phyloP scores from a whole-genome alignment of 2,329 filamentous ascomycete species.

The Lachnellula hyalina region DNA sequence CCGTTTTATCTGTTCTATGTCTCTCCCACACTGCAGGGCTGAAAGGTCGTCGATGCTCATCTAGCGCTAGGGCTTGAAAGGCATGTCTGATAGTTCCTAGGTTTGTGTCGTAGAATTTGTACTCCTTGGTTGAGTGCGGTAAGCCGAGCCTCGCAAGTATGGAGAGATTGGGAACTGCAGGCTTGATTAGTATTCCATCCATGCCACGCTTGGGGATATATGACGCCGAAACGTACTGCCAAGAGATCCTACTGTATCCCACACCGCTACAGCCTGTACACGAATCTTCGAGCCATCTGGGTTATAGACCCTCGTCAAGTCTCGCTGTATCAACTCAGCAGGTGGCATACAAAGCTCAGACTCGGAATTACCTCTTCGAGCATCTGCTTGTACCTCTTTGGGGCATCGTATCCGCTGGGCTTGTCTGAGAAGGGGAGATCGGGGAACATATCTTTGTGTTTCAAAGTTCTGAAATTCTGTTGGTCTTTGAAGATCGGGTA shows the following conservation, averaged over 20 bases:
- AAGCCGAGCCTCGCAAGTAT: conserved; percentile 30
- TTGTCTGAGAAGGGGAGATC: conserved; percentile 27
- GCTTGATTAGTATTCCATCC: conserved; percentile 4
- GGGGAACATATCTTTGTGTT: conserved; percentile 32
- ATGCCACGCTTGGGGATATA: neutral
- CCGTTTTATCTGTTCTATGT: conserved; percentile 16
- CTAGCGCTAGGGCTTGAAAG: conserved; percentile 46
- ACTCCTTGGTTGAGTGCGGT: conserved; percentile 33
- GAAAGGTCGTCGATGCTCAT: conserved; percentile 41
- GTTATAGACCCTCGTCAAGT: conserved; percentile 35
- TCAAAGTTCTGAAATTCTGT: conserved; percentile 29
- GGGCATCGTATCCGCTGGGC: conserved; percentile 18
- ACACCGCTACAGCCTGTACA: conserved; percentile 44
- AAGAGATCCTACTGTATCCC: conserved; percentile 39
- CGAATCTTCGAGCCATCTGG: conserved; percentile 32
- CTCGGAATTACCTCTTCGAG: conserved; percentile 32
- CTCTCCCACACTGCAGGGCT: conserved; percentile 37
- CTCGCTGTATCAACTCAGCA: conserved; percentile 20
- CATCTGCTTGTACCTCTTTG: conserved; percentile 32
- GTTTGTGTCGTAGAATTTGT: conserved; percentile 40
- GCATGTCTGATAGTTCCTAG: conserved; percentile 39
- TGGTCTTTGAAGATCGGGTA: conserved; percentile 37
- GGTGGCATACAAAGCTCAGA: neutral
- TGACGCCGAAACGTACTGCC: conserved; percentile 38
- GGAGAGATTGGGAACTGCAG: conserved; percentile 40